These are phyloP conservation scores for Obelidium mucronatum DNA, from an alignment of 192 early-diverging fungal species.

Conservation along the genomic window DNA sequence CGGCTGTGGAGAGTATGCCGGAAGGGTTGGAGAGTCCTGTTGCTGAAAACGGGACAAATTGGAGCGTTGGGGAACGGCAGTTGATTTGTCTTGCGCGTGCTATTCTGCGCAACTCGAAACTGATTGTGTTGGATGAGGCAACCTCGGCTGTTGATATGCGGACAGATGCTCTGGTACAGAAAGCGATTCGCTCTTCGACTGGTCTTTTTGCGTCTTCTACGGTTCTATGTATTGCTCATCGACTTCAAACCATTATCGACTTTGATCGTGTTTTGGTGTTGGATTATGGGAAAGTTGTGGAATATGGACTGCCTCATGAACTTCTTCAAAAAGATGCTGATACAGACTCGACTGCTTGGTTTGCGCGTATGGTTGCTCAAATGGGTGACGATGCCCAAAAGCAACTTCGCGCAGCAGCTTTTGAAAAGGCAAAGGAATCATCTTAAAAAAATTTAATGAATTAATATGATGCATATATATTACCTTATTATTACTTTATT, in stretches of 20 bases:
- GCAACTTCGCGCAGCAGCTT: conserved; percentile 40
- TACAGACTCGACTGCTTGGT: conserved; percentile 45
- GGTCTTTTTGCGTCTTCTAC: conserved; percentile 54
- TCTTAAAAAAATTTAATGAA: no score
- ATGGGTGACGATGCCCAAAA: conserved; percentile 52
- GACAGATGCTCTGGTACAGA: conserved; percentile 54
- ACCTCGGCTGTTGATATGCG: conserved; percentile 50
- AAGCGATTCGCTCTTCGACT: conserved; percentile 37
- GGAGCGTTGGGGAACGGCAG: conserved; percentile 79
- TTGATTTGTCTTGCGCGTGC: conserved; percentile 75
- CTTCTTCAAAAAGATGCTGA: conserved; percentile 48
- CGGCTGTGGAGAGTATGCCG: conserved; percentile 53
- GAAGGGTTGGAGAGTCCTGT: conserved; percentile 56
- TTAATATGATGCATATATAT: no score
- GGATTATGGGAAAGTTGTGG: conserved; percentile 52
- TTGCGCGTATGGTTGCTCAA: conserved; percentile 51
- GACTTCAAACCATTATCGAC: conserved; percentile 54
- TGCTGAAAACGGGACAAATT: conserved; percentile 75
- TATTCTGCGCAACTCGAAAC: conserved; percentile 30
- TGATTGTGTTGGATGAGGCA: conserved; percentile 61
- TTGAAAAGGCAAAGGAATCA: conserved; percentile 33
- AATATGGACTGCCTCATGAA: conserved; percentile 58
- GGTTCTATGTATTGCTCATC: conserved; percentile 61
- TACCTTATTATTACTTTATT: no score
- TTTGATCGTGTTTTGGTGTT: conserved; percentile 54